These are phyloP conservation scores for Acrodontium crateriforme DNA, from an alignment of 2,329 filamentous ascomycete genomes.

Conservation along the genomic window DNA sequence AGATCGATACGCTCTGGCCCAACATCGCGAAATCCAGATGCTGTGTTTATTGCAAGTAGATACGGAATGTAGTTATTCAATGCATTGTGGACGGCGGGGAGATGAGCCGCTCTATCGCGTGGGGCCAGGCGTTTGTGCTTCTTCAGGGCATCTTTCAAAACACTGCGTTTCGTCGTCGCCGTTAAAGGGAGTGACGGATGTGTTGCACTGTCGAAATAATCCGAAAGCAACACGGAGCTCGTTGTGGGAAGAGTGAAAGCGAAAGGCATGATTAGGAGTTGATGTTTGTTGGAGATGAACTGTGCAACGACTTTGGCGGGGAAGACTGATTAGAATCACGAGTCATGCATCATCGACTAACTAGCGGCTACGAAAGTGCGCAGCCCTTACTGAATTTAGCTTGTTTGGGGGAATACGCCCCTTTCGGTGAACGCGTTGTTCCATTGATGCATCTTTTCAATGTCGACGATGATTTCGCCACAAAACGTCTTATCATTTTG, in stretches of 20 bases:
- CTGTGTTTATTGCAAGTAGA: constrained; percentile 64
- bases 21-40: constrained; percentile 33
- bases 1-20: constrained; percentile 53
- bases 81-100: constrained; percentile 54
- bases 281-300: too few species aligned
- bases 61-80: constrained; percentile 73
- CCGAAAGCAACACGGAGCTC: constrained; percentile 69
- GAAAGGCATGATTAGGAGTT: too few species aligned
- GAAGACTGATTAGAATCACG: too few species aligned
- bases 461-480: too few species aligned
- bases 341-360: too few species aligned
- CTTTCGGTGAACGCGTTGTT: too few species aligned
- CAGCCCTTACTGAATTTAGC: too few species aligned
- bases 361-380: too few species aligned
- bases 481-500: too few species aligned
- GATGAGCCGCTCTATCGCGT: constrained; percentile 53
- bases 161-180: constrained; percentile 69
- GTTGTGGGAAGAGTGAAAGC: constrained; percentile 82
- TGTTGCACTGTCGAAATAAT: constrained; percentile 61
- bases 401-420: too few species aligned
- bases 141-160: constrained; percentile 74
- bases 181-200: constrained; percentile 79
- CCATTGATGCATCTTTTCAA: too few species aligned
- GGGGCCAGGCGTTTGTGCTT: constrained; percentile 75
- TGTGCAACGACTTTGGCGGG: too few species aligned